Evolutionary conservation across 441 rosid species (phyloP).

Genomic region (Adansonia madagascariensis): DNA sequence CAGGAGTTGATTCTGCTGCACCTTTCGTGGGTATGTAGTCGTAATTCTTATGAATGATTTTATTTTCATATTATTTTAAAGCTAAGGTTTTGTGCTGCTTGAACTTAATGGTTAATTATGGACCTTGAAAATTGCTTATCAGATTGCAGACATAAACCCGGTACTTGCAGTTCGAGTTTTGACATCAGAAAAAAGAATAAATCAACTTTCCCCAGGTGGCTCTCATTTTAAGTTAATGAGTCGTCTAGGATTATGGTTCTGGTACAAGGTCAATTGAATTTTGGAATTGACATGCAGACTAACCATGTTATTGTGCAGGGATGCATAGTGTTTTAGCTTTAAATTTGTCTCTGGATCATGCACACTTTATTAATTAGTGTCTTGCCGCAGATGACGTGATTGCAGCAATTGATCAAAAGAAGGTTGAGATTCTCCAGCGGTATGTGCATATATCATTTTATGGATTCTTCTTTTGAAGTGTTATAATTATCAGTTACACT

Average conservation of each 20-base stretch:
- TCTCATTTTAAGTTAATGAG: conserved; percentile 27
- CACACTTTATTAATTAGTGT: conserved; percentile 25
- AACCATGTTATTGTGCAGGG: background rate
- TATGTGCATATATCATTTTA: conserved; percentile 28
- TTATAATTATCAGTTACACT: background rate
- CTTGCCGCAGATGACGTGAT: conserved; percentile 70
- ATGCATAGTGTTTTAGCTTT: conserved; percentile 12
- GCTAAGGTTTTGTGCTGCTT: conserved; percentile 1
- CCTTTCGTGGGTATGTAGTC: conserved; percentile 87
- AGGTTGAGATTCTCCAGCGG: conserved; percentile 94
- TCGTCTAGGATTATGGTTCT: conserved; percentile 17
- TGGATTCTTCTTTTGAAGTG: conserved; percentile 11
- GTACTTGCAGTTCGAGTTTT: conserved; percentile 81
- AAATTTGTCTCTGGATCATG: conserved; percentile 4
- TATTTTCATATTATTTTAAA: conserved; percentile 5
- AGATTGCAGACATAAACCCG: conserved; percentile 84
- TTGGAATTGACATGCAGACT: background rate
- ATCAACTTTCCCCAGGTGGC: conserved; percentile 79
- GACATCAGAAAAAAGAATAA: conserved; percentile 77
- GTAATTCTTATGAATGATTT: conserved; percentile 13
- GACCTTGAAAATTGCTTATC: conserved; percentile 34
- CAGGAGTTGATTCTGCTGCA: conserved; percentile 86
- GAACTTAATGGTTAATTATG: conserved; percentile 30
- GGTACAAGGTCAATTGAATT: background rate
- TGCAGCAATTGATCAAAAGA: conserved; percentile 81